These are phyloP conservation scores for Penicillium sp. DNA, from an alignment of 2,329 filamentous ascomycete genomes.

Conservation along the genomic window DNA sequence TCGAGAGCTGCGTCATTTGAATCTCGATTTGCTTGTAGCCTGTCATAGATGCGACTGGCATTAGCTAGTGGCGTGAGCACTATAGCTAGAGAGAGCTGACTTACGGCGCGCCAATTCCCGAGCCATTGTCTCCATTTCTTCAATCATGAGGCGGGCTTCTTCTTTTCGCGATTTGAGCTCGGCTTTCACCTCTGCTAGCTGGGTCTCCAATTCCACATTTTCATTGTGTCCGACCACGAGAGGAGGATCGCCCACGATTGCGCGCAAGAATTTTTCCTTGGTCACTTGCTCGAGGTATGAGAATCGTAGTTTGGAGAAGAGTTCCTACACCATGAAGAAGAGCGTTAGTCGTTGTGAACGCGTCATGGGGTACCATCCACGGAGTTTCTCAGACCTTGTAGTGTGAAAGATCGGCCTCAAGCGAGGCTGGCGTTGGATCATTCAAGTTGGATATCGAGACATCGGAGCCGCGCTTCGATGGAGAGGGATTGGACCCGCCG, in stretches of 20 bases:
- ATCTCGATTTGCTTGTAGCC: slow-evolving; percentile 60
- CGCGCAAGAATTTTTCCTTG: slow-evolving; percentile 95
- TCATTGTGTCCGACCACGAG: slow-evolving; percentile 80
- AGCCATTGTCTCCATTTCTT: slow-evolving; percentile 71
- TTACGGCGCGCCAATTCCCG: slow-evolving; percentile 64
- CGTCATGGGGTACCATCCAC: background rate
- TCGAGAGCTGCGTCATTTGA: slow-evolving; percentile 55
- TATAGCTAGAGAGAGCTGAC: slow-evolving; percentile 21
- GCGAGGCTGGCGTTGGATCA: slow-evolving; percentile 71
- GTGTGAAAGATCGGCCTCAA: slow-evolving; percentile 82
- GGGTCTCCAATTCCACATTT: slow-evolving; percentile 75
- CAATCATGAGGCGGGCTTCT: slow-evolving; percentile 73
- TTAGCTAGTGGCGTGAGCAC: background rate
- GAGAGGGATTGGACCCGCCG: slow-evolving; percentile 33
- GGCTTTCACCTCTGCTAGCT: slow-evolving; percentile 71
- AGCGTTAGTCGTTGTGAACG: slow-evolving; percentile 7
- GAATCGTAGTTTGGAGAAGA: slow-evolving; percentile 95
- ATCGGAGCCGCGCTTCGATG: slow-evolving; percentile 68
- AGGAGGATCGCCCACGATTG: slow-evolving; percentile 88
- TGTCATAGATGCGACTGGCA: slow-evolving; percentile 26
- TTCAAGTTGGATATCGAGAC: slow-evolving; percentile 71
- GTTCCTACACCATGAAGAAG: slow-evolving; percentile 58
- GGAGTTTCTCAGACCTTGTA: slow-evolving; percentile 64
- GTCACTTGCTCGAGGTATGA: slow-evolving; percentile 98
- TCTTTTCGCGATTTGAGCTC: slow-evolving; percentile 78